These are phyloP conservation scores for Fusarium irregulare DNA, from an alignment of 2,329 filamentous ascomycete species.

Conservation along the genomic window DNA sequence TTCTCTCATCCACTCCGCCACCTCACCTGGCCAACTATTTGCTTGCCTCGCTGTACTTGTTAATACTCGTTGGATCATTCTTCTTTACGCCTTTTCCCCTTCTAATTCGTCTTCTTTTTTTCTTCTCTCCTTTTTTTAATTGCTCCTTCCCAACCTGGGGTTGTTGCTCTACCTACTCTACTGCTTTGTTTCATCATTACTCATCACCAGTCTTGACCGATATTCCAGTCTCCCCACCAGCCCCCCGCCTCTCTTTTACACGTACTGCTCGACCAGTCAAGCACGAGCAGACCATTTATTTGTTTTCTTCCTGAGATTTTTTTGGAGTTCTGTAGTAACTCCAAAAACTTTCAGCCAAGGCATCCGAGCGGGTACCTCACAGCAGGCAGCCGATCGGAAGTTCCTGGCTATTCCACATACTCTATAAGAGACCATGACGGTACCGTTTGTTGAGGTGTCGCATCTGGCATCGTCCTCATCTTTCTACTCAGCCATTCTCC, in stretches of 20 bases:
- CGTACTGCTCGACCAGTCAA: conserved; percentile 37
- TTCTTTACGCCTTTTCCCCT: conserved; percentile 22
- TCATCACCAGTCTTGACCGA: conserved; percentile 40
- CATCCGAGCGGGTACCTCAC: conserved; percentile 41
- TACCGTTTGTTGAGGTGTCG: conserved; percentile 72
- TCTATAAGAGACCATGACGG: conserved; percentile 50
- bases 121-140: neutral
- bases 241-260: conserved; percentile 17
- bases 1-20: conserved; percentile 42
- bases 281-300: conserved; percentile 22
- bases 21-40: conserved; percentile 29
- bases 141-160: conserved; percentile 7
- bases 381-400: conserved; percentile 38
- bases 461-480: conserved; percentile 83
- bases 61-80: conserved; percentile 13
- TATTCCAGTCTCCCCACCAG: conserved; percentile 38
- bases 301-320: conserved; percentile 21
- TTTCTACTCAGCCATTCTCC: conserved; percentile 83
- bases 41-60: conserved; percentile 24
- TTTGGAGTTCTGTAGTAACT: conserved; percentile 26
- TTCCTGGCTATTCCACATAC: conserved; percentile 26
- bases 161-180: conserved; percentile 19
- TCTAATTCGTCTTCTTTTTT: conserved; percentile 24
- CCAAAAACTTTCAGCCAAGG: conserved; percentile 30
- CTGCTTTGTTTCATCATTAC: conserved; percentile 30